A percentile compares a stretch with the other conserved stretches of the same genome.
Evolutionary conservation across 176 grass and related monocot species (phyloP).

Genomic region (Oryza rufipogon): DNA sequence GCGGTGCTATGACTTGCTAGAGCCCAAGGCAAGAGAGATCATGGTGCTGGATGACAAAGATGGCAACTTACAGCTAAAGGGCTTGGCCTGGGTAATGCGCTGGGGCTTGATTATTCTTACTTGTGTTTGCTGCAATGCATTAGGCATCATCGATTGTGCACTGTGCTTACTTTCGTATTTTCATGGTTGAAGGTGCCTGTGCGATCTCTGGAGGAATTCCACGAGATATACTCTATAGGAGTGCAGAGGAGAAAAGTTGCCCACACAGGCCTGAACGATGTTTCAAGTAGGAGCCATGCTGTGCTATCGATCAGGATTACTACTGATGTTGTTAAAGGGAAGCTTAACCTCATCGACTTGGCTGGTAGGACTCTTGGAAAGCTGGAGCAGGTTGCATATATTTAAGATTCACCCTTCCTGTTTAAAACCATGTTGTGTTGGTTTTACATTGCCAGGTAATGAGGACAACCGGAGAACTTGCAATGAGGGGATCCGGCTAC

Average conservation of each 20-base stretch:
- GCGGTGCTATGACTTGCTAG: slow-evolving; percentile 82
- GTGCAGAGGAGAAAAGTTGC: slow-evolving; percentile 86
- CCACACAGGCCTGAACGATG: slow-evolving; percentile 75
- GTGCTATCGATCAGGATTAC: slow-evolving; percentile 64
- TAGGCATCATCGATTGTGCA: background rate
- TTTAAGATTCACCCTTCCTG: slow-evolving; percentile 10
- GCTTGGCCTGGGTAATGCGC: slow-evolving; percentile 76
- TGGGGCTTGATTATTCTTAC: background rate
- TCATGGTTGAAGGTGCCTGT: slow-evolving; percentile 60
- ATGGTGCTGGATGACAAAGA: slow-evolving; percentile 82
- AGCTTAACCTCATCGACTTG: slow-evolving; percentile 91
- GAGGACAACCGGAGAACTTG: slow-evolving; percentile 81
- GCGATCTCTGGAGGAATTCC: slow-evolving; percentile 75
- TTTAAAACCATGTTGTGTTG: slow-evolving; percentile 25
- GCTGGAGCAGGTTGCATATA: slow-evolving; percentile 10
- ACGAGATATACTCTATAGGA: slow-evolving; percentile 67
- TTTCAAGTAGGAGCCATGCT: slow-evolving; percentile 87
- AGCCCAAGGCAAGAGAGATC: slow-evolving; percentile 86
- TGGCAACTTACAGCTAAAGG: slow-evolving; percentile 79
- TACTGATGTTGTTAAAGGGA: slow-evolving; percentile 66
- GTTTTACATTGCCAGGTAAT: slow-evolving; percentile 55
- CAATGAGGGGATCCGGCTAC: slow-evolving; percentile 82
- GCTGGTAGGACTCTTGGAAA: slow-evolving; percentile 54
- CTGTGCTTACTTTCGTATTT: slow-evolving; percentile 23
- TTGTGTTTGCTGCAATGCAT: slow-evolving; percentile 5